A percentile compares a stretch with the other conserved stretches of the same genome.
These are phyloP conservation scores for Ustilago curta DNA, from an alignment of 1,284 basidiomycete genomes.

Conservation along the genomic window DNA sequence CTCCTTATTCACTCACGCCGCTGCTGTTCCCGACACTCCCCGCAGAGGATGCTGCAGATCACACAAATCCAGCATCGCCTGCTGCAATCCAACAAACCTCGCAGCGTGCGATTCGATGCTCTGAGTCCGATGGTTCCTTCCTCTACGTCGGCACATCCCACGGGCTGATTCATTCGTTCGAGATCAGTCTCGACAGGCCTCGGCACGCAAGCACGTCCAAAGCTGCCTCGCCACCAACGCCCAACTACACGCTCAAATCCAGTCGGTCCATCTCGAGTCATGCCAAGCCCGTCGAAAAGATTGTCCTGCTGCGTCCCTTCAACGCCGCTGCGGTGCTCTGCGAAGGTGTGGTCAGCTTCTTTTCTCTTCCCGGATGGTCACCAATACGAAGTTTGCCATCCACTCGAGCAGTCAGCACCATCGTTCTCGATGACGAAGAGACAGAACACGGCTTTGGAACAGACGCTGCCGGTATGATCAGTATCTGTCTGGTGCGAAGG, in stretches of 20 bases:
- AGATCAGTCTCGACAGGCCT: constrained; percentile 19
- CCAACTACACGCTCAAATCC: constrained; percentile 12
- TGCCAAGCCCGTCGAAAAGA: constrained; percentile 48
- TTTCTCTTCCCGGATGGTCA: constrained; percentile 36
- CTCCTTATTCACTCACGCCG: constrained; percentile 46
- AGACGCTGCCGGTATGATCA: constrained; percentile 53
- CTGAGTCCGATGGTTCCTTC: constrained; percentile 37
- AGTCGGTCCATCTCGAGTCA: constrained; percentile 36
- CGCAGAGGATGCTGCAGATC: constrained; percentile 6
- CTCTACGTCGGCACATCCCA: constrained; percentile 60
- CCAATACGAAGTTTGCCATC: constrained; percentile 40
- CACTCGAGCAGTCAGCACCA: constrained; percentile 44
- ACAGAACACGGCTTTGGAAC: constrained; percentile 23
- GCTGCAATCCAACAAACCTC: constrained; percentile 43
- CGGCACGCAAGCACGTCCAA: constrained; percentile 1
- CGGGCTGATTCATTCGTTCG: constrained; percentile 49
- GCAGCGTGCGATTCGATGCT: constrained; percentile 45
- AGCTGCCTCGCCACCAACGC: background rate
- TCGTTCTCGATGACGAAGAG: constrained; percentile 52
- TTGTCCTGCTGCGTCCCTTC: constrained; percentile 38
- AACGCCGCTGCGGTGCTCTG: constrained; percentile 45
- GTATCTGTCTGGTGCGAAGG: constrained; percentile 62
- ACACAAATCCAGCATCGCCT: constrained; percentile 41
- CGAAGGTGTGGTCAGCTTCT: constrained; percentile 52
- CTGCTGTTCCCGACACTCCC: constrained; percentile 55